These are phyloP conservation scores for Brettanomyces sp. DNA, from an alignment of 805 yeast species.

Conservation along the genomic window DNA sequence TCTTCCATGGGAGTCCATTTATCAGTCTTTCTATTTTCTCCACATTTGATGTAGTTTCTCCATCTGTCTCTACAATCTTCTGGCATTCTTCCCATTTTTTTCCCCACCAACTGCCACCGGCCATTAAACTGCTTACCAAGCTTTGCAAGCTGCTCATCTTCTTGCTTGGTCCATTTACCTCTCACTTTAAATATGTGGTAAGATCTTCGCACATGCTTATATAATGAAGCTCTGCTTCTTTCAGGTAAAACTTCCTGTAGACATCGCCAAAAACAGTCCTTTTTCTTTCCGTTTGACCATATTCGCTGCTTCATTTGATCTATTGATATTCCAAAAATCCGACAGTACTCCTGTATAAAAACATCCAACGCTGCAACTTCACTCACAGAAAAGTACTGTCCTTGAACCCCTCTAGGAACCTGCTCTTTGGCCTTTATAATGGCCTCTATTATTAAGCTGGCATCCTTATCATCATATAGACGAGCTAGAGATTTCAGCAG, in stretches of 20 bases:
- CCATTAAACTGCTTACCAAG: conserved; percentile 63
- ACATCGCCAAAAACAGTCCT: conserved; percentile 85
- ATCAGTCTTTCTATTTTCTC: conserved; percentile 60
- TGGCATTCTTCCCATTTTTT: conserved; percentile 82
- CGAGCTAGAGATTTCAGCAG: too few species aligned
- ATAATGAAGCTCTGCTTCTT: conserved; percentile 80
- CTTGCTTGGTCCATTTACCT: conserved; percentile 84
- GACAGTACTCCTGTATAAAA: conserved; percentile 62
- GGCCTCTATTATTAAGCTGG: conserved; percentile 30
- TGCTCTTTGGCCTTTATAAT: conserved; percentile 32
- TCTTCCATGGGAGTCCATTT: conserved; percentile 87
- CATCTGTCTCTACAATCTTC: conserved; percentile 96
- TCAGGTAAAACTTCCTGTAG: conserved; percentile 72
- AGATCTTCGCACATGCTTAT: conserved; percentile 85
- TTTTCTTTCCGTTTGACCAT: conserved; percentile 78
- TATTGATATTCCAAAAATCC: conserved; percentile 50
- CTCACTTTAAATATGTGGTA: conserved; percentile 82
- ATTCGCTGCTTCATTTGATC: conserved; percentile 72
- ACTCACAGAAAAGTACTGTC: conserved; percentile 42
- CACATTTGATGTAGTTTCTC: conserved; percentile 86
- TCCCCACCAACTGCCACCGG: conserved; percentile 84
- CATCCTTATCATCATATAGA: too few species aligned
- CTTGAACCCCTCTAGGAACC: conserved; percentile 16
- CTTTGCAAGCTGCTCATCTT: conserved; percentile 58
- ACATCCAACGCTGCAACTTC: conserved; percentile 67